phyloP scores from a whole-genome alignment of 129 eudicot genomes.

The Dittrichia graveolens region DNA sequence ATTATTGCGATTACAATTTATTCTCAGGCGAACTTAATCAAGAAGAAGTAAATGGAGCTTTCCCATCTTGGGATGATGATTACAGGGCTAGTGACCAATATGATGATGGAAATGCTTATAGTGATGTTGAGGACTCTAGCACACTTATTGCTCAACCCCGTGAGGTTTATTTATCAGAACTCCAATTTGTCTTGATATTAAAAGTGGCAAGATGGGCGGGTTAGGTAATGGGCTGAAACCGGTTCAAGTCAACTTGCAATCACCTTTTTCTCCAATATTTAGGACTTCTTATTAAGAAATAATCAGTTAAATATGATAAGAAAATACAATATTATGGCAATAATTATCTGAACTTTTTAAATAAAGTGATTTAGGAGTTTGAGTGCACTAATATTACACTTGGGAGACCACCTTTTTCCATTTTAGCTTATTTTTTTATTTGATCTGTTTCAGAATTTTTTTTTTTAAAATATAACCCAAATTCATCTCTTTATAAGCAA shows the following conservation, averaged over 20 bases:
- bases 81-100: slow-evolving; percentile 47
- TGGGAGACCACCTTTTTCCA: too few relatives aligned
- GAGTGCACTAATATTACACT: too few relatives aligned
- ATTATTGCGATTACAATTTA: slow-evolving; percentile 16
- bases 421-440: too few relatives aligned
- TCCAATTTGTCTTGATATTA: not conserved
- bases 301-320: too few relatives aligned
- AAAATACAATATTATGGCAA: too few relatives aligned
- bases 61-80: slow-evolving; percentile 71
- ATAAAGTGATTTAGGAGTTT: too few relatives aligned
- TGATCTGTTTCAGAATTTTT: too few relatives aligned
- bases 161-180: slow-evolving; percentile 58
- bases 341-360: too few relatives aligned
- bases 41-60: slow-evolving; percentile 48
- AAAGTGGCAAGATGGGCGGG: not conserved
- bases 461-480: too few relatives aligned
- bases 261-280: not conserved
- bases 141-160: slow-evolving; percentile 87
- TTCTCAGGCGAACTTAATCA: slow-evolving; percentile 52
- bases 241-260: not conserved
- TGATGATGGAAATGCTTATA: slow-evolving; percentile 60
- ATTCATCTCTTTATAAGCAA: too few relatives aligned
- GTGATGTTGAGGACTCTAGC: slow-evolving; percentile 63
- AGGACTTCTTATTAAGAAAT: too few relatives aligned
- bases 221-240: too few relatives aligned